A percentile compares a stretch with the other conserved stretches of the same genome.
phyloP scores from a whole-genome alignment of 108 stramenopile species.

The Mayamaea pseudoterrestris region DNA sequence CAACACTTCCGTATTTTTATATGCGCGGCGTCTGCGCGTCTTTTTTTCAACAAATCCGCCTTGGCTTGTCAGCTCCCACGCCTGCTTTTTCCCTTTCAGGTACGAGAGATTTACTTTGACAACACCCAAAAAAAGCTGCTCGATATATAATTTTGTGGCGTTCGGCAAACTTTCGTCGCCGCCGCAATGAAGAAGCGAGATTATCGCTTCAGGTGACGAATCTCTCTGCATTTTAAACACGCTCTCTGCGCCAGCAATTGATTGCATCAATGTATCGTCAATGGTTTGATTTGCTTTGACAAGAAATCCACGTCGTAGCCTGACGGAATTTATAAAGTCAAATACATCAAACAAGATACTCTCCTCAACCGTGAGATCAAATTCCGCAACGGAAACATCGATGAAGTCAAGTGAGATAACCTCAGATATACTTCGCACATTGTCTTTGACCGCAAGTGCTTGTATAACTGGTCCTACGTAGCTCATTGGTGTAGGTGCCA shows the following conservation, averaged over 20 bases:
- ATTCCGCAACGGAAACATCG: conserved; percentile 51
- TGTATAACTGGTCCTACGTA: conserved; percentile 59
- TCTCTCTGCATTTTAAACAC: background rate
- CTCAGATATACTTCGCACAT: conserved; percentile 48
- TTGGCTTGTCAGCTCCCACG: conserved; percentile 21
- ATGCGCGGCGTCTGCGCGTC: background rate
- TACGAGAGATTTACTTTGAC: conserved; percentile 69
- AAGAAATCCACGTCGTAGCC: conserved; percentile 25
- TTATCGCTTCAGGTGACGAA: conserved; percentile 8
- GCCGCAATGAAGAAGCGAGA: conserved; percentile 10
- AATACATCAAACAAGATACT: conserved; percentile 55
- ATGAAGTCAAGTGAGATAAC: conserved; percentile 65
- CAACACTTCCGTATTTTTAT: background rate
- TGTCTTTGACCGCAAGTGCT: conserved; percentile 67
- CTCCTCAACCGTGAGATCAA: conserved; percentile 77
- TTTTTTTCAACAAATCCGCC: conserved; percentile 10
- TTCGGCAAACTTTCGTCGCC: background rate
- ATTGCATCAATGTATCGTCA: background rate
- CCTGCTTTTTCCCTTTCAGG: conserved; percentile 48
- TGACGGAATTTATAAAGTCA: conserved; percentile 48
- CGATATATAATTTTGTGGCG: conserved; percentile 53
- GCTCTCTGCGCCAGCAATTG: background rate
- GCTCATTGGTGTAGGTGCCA: conserved; percentile 56
- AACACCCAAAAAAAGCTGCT: conserved; percentile 52
- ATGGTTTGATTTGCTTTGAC: conserved; percentile 3